phyloP scores from a whole-genome alignment of 768 basidiomycete species.

The Sutorius australiensis region DNA sequence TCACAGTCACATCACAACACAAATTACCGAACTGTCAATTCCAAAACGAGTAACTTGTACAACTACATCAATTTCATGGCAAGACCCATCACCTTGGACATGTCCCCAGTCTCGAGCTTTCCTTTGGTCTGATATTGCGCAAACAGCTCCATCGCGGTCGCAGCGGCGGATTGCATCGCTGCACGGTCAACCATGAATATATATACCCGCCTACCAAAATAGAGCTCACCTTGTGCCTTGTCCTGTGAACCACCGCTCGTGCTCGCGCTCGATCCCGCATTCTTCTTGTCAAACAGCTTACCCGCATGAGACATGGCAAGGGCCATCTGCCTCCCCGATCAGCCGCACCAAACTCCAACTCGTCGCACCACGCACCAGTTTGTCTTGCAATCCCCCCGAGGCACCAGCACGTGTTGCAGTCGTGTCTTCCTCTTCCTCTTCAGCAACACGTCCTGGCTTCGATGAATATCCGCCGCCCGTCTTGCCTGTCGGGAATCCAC shows the following conservation, averaged over 20 bases:
- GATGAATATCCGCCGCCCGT: neutral
- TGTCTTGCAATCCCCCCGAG: constrained; percentile 27
- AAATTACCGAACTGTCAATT: neutral
- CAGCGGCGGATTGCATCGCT: constrained; percentile 33
- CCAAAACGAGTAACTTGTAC: neutral
- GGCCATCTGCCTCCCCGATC: constrained; percentile 14
- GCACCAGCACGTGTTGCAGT: constrained; percentile 3
- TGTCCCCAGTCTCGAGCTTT: constrained; percentile 29
- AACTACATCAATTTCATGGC: constrained; percentile 23
- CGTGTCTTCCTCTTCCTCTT: constrained; percentile 8
- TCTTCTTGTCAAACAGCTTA: constrained; percentile 33
- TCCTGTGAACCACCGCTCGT: constrained; percentile 11
- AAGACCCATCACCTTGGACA: constrained; percentile 24
- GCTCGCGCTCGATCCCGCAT: constrained; percentile 11
- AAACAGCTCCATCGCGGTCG: constrained; percentile 29
- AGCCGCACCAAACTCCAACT: neutral
- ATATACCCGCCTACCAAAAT: neutral
- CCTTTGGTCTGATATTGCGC: constrained; percentile 23
- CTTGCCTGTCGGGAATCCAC: constrained; percentile 13
- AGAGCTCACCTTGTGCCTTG: constrained; percentile 27
- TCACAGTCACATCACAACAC: neutral
- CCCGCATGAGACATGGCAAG: constrained; percentile 33
- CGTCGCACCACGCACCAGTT: constrained; percentile 21
- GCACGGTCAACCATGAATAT: neutral
- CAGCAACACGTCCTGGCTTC: neutral